Evolutionary conservation across 139 green algal species (phyloP), one percentile per base, ranked within the genome.

Genomic region (Gonium pectorale): DNA sequence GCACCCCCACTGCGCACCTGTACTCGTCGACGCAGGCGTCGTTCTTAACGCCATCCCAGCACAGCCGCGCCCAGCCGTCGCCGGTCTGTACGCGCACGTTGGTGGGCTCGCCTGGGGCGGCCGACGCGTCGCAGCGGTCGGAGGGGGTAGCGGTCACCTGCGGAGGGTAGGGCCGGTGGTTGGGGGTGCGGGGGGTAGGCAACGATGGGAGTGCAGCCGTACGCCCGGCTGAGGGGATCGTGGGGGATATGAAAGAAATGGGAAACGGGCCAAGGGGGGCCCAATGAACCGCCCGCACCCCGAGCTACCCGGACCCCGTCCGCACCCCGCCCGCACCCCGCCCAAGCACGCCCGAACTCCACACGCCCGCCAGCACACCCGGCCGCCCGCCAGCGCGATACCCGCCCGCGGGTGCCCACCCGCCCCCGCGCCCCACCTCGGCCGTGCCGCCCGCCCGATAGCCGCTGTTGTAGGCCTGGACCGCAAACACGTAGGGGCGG

Each of bases 21-120:
- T 67, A 85, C 64, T 75, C n/a, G 49, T 85, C 79, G 26, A 85
- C 79, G 37, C 79, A 85, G 26, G 64, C 64, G 64, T 67, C 79
- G 51, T 77, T 77, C 5, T 59, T 15, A 46, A 85, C 79, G 0
- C 79, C 79, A 26, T 85, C 79, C 79, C 79, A 85, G 79, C 79
- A 85, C 63, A 85, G 33, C 3, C 64, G 33, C 27, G 49, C 79
- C 17, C 46, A 62, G 44, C 49, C 49, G n/a, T 77, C 79, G 1
- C 38, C 21, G 0, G 64, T 56, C 66, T 78, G 79, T 11, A 85
- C 64, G 11, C 64, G 64, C 35, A 85, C 8, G 51, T 85, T 85
- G 31, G 64, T 85, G 43, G 79, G 79, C 5, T n/a, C 33, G 49
- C 79, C 79, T 35, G 79, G 79, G 29, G 46, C 27, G 29, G 27